phyloP scores from a whole-genome alignment of 2,329 filamentous ascomycete species.

The Rhynchosporium agropyri region DNA sequence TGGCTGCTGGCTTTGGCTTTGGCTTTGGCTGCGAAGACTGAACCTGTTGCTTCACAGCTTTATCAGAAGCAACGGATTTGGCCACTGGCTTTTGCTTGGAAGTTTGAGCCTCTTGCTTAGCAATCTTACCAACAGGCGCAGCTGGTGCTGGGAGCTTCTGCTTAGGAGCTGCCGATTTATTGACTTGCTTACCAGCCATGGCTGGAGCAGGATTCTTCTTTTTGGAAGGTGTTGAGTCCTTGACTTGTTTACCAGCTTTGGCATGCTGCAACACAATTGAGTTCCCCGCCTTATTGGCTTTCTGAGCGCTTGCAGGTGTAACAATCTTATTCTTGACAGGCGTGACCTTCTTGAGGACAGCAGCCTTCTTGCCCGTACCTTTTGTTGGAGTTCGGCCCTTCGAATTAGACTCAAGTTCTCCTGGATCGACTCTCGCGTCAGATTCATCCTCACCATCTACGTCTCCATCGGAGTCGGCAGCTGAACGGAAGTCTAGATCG shows the following conservation, averaged over 20 bases:
- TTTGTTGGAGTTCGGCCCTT: slow-evolving; percentile 14
- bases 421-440: slow-evolving; percentile 28
- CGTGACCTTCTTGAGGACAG: not conserved
- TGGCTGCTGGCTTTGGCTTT: not conserved
- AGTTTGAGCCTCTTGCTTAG: not conserved
- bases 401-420: slow-evolving; percentile 23
- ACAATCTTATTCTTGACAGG: not conserved
- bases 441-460: slow-evolving; percentile 37
- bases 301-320: slow-evolving; percentile 3
- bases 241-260: slow-evolving; percentile 10
- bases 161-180: slow-evolving; percentile 1
- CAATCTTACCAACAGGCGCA: slow-evolving; percentile 8
- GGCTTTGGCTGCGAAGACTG: not conserved
- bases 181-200: slow-evolving; percentile 8
- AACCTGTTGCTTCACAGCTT: slow-evolving; percentile 7
- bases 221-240: slow-evolving; percentile 3
- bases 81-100: slow-evolving; percentile 1
- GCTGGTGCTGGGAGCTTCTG: slow-evolving; percentile 3
- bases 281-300: not conserved
- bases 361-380: slow-evolving; percentile 19
- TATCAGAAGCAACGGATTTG: slow-evolving; percentile 3
- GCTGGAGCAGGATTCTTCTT: slow-evolving; percentile 1
- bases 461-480: slow-evolving; percentile 35
- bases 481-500: slow-evolving; percentile 43
- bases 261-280: not conserved